Base-by-base conservation (phyloP, 768 basidiomycete species). In the Russula virescens region DNA sequence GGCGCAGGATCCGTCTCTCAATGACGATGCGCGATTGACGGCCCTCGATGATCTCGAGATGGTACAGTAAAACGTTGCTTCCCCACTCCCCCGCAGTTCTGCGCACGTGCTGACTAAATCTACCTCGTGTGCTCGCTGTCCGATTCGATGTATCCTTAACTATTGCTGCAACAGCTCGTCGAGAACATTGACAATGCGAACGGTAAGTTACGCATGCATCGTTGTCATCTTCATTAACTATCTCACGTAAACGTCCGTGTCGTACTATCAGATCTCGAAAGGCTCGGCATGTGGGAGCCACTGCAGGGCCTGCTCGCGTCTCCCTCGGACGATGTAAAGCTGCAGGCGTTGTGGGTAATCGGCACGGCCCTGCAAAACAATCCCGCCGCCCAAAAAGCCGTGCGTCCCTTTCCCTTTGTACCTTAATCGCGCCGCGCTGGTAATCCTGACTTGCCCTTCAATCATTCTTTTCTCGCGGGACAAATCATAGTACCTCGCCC, bases 131-230 rank as follows among this genome's bases (percentile, higher is more conserved):
- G n/a, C n/a, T n/a, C n/a, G n/a, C n/a, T n/a, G n/a, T n/a, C 34
- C 34, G 34, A 35, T 40, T 18, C 18, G 42, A 43, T 19, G 3
- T 19, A 6, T 19, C 42, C 4, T 19, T 42, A 42, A 11, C 52
- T 28, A 2, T 40, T 40, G 11, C 49, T 40, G 11, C 11, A 3
- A 18, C 18, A 94, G 93, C 77, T 95, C 31, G 79, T 95, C 59
- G 91, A 96, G 72, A 83, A 83, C 45, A 91, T 96, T 57, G 94
- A 96, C 69, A 96, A 96, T 72, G 93, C 94, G 0, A 95, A 93
- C 70, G 83, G 93, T 87, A 23, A 35, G 5, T 7, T 14, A 14
- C 35, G 25, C 28, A 3, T 21, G 19, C 43, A 9, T n/a, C 5
- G 5, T n/a, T 0, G 10, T 18, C 5, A 3, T 49, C n/a, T 21